Base-by-base conservation (phyloP, 148 eudicot species). In the Salicornia ramosissima region DNA sequence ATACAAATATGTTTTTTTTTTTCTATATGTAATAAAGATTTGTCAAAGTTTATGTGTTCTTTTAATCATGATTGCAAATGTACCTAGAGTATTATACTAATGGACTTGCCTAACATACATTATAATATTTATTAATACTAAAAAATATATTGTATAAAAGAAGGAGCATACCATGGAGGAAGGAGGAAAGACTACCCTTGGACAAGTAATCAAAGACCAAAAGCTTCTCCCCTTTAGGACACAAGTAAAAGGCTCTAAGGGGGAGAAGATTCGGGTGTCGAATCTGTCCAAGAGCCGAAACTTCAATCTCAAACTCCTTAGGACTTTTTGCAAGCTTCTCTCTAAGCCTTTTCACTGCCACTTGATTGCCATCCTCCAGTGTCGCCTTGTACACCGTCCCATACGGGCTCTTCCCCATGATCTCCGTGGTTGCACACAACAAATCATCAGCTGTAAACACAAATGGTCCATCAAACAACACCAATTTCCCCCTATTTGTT, bases 191-290 rank as follows among this genome's bases (percentile, higher is more conserved):
- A 77, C 96, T 93, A 58, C 98, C 98, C 70, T 88, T 88, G 42
- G 87, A 62, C 79, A 90, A 70, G 55, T 84, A 86, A 82, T 93
- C 92, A 61, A 76, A 93, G 26, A 90, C 96, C 25, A 90, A 90
- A 59, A 90, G 85, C 91, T 87, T 92, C 85, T 92, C 97, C 19
- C 92, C 96, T 82, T 89, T 92, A 29, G 96, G 91, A 50, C 96
- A 94, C 80, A 90, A 65, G 68, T 92, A 92, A 69, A 85, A 93
- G 45, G 98, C 98, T 50, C 96, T 84, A 51, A 93, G 79, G 13
- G 98, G 87, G 47, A 93, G 79, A 57, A 90, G 82, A 58, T 93
- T 88, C 2, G 79, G 88, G 70, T 93, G 91, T 50, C 95, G 74
- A 62, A 90, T 80, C 80, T 85, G 83, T 45, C 98, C 96, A 24